phyloP scores from a whole-genome alignment of 148 eudicot species.

The Nyssa sinensis region DNA sequence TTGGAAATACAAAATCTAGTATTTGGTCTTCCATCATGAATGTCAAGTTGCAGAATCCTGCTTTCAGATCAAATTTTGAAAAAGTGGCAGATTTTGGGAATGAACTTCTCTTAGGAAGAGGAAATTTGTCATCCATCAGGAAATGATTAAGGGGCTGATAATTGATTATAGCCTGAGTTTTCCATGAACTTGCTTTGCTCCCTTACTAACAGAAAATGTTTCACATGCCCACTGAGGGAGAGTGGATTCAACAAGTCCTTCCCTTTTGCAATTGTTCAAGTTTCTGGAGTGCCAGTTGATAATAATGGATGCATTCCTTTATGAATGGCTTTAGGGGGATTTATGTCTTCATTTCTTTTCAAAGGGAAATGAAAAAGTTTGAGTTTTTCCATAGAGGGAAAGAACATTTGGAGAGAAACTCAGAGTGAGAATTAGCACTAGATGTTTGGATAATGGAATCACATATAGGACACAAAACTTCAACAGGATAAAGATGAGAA shows the following conservation, averaged over 20 bases:
- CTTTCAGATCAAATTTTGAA: not conserved
- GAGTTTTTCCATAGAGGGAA: too few relatives aligned
- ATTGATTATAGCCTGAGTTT: not conserved
- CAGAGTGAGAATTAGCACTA: not conserved
- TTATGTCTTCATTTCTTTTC: conserved; percentile 1
- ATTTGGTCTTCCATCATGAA: not conserved
- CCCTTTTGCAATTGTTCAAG: not conserved
- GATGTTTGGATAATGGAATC: not conserved
- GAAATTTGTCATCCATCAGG: too few relatives aligned
- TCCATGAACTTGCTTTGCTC: not conserved
- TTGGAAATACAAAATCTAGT: not conserved
- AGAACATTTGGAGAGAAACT: too few relatives aligned
- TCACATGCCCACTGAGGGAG: not conserved
- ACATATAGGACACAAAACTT: too few relatives aligned
- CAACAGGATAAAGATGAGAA: too few relatives aligned
- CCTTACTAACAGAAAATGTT: not conserved
- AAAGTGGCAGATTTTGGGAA: too few relatives aligned
- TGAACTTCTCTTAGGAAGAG: too few relatives aligned
- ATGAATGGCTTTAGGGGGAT: not conserved
- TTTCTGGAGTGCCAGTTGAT: not conserved
- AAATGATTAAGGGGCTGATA: not conserved
- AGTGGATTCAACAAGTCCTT: not conserved
- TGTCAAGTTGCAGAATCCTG: not conserved
- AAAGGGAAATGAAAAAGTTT: not conserved
- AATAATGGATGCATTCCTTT: not conserved